A percentile compares a stretch with the other conserved stretches of the same genome.
Evolutionary conservation across 306 rosid genomes (phyloP).

Genomic region (Pyrus communis): DNA sequence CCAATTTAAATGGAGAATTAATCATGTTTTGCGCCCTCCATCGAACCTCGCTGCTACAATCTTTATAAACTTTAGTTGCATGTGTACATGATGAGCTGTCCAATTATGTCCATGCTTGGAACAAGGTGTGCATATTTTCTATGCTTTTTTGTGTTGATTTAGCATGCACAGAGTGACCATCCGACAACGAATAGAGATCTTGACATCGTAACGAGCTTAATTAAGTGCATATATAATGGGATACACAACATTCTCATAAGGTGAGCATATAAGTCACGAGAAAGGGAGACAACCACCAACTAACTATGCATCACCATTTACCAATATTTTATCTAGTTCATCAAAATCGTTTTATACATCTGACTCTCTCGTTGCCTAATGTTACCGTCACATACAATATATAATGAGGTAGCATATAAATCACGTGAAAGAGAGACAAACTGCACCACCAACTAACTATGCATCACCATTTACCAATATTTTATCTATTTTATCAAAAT

Average conservation of each 20-base stretch:
- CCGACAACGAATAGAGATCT: neutral
- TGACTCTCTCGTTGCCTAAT: neutral
- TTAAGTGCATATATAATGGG: neutral
- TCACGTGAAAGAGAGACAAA: neutral
- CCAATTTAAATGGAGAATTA: neutral
- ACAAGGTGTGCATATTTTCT: neutral
- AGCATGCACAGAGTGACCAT: constrained; percentile 1
- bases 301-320: neutral
- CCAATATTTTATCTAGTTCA: neutral
- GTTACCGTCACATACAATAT: neutral
- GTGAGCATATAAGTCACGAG: neutral
- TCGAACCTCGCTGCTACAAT: neutral
- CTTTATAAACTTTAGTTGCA: neutral
- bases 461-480: neutral
- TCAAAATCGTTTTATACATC: neutral
- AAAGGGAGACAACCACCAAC: constrained; percentile 3
- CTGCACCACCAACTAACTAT: constrained; percentile 1
- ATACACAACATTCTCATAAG: neutral
- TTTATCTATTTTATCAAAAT: neutral
- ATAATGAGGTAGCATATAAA: neutral
- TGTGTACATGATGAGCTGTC: neutral
- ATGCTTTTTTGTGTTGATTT: neutral
- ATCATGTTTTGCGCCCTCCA: neutral
- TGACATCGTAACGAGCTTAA: neutral
- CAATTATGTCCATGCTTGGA: neutral